Conservation (phyloP, 805 yeast genomes). For the Kuraishia capsulata region DNA sequence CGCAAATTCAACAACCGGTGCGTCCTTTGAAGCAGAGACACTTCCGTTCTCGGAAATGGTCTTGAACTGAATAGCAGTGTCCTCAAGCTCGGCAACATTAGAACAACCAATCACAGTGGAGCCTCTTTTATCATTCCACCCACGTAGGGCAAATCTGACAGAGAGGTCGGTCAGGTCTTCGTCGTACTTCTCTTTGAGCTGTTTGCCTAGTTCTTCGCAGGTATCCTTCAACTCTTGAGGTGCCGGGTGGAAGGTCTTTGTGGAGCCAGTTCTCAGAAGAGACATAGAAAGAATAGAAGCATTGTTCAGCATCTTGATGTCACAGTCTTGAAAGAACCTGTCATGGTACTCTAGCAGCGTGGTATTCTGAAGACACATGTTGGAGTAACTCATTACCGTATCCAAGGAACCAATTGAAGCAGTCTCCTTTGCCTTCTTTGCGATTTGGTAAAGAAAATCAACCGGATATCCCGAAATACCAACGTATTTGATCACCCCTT, state of each 20-base stretch:
- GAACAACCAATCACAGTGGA: slow-evolving; percentile 77
- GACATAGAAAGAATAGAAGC: slow-evolving; percentile 91
- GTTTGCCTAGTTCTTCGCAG: slow-evolving; percentile 33
- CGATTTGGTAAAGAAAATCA: slow-evolving; percentile 48
- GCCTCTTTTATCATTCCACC: slow-evolving; percentile 43
- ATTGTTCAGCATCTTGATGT: slow-evolving; percentile 53
- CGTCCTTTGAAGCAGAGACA: slow-evolving; percentile 33
- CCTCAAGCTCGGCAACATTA: slow-evolving; percentile 48
- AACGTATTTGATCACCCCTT: slow-evolving; percentile 53
- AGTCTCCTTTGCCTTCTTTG: slow-evolving; percentile 24
- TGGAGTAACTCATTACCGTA: slow-evolving; percentile 67
- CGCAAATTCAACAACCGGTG: slow-evolving; percentile 29
- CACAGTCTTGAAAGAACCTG: slow-evolving; percentile 41
- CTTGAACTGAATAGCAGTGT: slow-evolving; percentile 53
- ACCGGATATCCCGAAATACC: slow-evolving; percentile 90
- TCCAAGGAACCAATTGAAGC: slow-evolving; percentile 57
- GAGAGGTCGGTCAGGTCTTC: slow-evolving; percentile 78
- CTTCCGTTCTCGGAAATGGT: slow-evolving; percentile 25
- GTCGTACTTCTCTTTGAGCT: slow-evolving; percentile 25
- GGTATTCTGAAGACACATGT: slow-evolving; percentile 76
- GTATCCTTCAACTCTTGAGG: slow-evolving; percentile 44
- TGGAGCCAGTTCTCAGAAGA: slow-evolving; percentile 54
- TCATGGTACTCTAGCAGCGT: slow-evolving; percentile 35
- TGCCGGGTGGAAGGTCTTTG: slow-evolving; percentile 80
- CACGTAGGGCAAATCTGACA: slow-evolving; percentile 60